Evolutionary conservation across 1,284 basidiomycete species (phyloP).

Genomic region (Moesziomyces sp.): DNA sequence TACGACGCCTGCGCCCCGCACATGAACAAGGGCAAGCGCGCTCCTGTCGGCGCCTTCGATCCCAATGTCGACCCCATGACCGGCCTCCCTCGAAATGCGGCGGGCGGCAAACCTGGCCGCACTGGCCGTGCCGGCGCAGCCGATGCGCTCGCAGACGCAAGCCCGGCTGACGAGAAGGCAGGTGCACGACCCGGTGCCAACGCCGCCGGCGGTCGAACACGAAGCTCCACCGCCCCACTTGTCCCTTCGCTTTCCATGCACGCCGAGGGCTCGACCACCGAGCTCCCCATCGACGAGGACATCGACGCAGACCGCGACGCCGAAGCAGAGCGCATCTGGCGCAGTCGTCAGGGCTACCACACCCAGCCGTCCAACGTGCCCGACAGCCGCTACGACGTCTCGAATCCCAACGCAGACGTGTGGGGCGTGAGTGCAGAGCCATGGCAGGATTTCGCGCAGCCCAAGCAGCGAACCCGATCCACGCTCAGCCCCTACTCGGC

Average conservation of each 20-base stretch:
- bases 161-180: conserved; percentile 28
- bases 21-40: conserved; percentile 54
- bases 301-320: conserved; percentile 41
- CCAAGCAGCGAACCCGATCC: conserved; percentile 37
- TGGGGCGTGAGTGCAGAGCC: conserved; percentile 65
- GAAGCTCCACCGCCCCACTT: conserved; percentile 37
- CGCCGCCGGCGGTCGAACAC: conserved; percentile 25
- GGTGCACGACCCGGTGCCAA: conserved; percentile 23
- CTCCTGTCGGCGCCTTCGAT: conserved; percentile 64
- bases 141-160: conserved; percentile 6
- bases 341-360: conserved; percentile 45
- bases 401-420: conserved; percentile 61
- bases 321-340: conserved; percentile 45
- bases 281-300: conserved; percentile 40
- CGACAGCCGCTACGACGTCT: conserved; percentile 48
- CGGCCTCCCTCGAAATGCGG: conserved; percentile 35
- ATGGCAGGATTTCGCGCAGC: conserved; percentile 65
- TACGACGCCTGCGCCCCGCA: conserved; percentile 66
- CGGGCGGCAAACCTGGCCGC: conserved; percentile 17
- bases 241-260: conserved; percentile 46
- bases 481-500: conserved; percentile 45
- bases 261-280: conserved; percentile 26
- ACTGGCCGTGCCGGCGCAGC: conserved; percentile 1
- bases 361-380: conserved; percentile 44
- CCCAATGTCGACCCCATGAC: conserved; percentile 63